These are phyloP conservation scores for Sanguinoderma infundibulare DNA, from an alignment of 1,284 basidiomycete genomes.

Conservation along the genomic window DNA sequence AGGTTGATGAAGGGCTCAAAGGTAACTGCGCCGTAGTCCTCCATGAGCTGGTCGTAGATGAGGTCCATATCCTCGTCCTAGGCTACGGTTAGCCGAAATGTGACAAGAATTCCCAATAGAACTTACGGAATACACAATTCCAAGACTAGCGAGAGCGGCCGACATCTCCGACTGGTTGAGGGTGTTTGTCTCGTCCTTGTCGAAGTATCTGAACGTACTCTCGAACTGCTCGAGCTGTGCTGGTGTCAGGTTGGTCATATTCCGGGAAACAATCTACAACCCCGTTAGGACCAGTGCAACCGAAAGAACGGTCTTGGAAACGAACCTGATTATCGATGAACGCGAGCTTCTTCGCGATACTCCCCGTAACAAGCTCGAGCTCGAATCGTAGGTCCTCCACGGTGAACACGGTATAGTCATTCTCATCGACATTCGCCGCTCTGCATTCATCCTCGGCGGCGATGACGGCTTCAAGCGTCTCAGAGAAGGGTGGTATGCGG, in stretches of 20 bases:
- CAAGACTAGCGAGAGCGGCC: constrained; percentile 92
- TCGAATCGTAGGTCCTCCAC: constrained; percentile 92
- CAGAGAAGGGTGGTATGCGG: constrained; percentile 64
- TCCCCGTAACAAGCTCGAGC: constrained; percentile 81
- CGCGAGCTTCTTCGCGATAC: constrained; percentile 86
- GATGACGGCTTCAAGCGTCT: constrained; percentile 58
- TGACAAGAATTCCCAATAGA: constrained; percentile 1
- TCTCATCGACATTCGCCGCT: constrained; percentile 96
- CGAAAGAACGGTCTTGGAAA: no score
- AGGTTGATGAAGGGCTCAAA: constrained; percentile 97
- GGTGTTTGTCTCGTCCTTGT: constrained; percentile 90
- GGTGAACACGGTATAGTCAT: constrained; percentile 94
- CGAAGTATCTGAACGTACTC: constrained; percentile 97
- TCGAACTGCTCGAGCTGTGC: constrained; percentile 98
- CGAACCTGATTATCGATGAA: constrained; percentile 95
- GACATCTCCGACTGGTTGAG: constrained; percentile 87
- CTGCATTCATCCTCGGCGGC: constrained; percentile 77
- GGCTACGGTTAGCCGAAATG: constrained; percentile 13
- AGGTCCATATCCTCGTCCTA: constrained; percentile 87
- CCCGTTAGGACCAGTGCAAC: no score
- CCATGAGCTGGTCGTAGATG: constrained; percentile 85
- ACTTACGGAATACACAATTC: constrained; percentile 87
- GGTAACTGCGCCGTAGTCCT: constrained; percentile 87
- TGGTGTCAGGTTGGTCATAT: constrained; percentile 91
- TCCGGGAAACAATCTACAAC: constrained; percentile 81